These are phyloP conservation scores for Huntiella abstrusa DNA, from an alignment of 2,329 filamentous ascomycete species.

Conservation along the genomic window DNA sequence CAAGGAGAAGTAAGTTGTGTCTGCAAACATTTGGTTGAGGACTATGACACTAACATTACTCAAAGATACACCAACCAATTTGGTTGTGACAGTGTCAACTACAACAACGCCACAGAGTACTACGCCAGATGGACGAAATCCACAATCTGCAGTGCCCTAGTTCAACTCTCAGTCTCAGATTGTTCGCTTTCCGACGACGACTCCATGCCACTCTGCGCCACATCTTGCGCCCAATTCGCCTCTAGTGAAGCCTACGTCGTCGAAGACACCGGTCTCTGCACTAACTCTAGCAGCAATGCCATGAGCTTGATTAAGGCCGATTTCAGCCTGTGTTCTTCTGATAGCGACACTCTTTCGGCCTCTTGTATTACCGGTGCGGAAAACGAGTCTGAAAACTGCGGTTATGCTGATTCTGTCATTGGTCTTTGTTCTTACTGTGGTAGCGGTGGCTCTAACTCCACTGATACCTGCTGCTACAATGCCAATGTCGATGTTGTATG, in stretches of 20 bases:
- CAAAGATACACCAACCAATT: constrained; percentile 61
- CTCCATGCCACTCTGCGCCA: constrained; percentile 65
- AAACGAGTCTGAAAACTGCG: constrained; percentile 79
- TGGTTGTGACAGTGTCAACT: constrained; percentile 60
- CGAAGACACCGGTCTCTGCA: constrained; percentile 54
- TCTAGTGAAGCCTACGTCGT: constrained; percentile 75
- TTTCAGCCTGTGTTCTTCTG: constrained; percentile 74
- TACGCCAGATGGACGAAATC: constrained; percentile 90
- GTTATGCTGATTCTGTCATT: constrained; percentile 50
- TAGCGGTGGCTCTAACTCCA: constrained; percentile 69
- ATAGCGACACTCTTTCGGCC: constrained; percentile 55
- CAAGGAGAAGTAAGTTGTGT: constrained; percentile 47
- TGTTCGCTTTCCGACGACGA: constrained; percentile 49
- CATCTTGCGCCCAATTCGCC: constrained; percentile 72
- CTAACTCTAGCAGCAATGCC: constrained; percentile 43
- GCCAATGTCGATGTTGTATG: constrained; percentile 59
- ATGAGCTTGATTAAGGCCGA: constrained; percentile 71
- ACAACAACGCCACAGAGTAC: constrained; percentile 58
- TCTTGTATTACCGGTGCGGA: constrained; percentile 55
- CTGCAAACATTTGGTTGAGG: background rate
- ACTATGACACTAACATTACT: background rate
- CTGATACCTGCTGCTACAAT: constrained; percentile 85
- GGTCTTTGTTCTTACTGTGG: constrained; percentile 80
- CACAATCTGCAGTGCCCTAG: constrained; percentile 79
- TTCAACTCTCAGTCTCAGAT: constrained; percentile 62